Conservation (phyloP, 164 flowering plant genomes). For the Akebia trifoliata region DNA sequence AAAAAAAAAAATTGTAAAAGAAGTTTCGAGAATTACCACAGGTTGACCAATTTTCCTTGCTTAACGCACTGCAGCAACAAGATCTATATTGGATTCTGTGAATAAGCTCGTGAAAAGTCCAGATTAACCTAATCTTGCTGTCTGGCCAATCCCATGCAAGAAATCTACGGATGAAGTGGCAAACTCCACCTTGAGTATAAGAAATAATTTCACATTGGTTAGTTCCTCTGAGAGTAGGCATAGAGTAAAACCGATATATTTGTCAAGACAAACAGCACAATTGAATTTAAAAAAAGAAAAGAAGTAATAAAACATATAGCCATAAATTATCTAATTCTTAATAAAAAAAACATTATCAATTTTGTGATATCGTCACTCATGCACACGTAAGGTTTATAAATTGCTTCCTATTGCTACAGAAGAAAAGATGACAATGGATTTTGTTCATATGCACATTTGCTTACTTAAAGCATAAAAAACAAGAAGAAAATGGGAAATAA, state of each 20-base stretch:
- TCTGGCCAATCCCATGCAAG: constrained; percentile 89
- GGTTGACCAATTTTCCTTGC: constrained; percentile 67
- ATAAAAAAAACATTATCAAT: no score
- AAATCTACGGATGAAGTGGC: constrained; percentile 92
- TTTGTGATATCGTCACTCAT: no score
- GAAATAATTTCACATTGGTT: not conserved
- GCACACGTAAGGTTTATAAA: no score
- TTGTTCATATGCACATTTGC: no score
- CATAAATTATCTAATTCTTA: no score
- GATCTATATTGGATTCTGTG: constrained; percentile 65
- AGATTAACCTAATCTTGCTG: constrained; percentile 88
- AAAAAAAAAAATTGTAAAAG: not conserved
- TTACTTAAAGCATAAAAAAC: no score
- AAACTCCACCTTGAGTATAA: constrained; percentile 76
- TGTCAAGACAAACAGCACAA: constrained; percentile 1
- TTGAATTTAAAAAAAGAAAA: no score
- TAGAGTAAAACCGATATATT: not conserved
- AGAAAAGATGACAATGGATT: no score
- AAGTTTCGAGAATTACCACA: constrained; percentile 51
- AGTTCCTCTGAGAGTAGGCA: not conserved
- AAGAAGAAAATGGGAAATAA: no score
- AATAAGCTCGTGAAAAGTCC: constrained; percentile 89
- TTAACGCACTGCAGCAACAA: constrained; percentile 76
- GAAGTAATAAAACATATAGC: no score
- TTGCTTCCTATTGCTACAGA: no score